phyloP scores from a whole-genome alignment of 306 rosid species.

The Psophocarpus tetragonolobus region DNA sequence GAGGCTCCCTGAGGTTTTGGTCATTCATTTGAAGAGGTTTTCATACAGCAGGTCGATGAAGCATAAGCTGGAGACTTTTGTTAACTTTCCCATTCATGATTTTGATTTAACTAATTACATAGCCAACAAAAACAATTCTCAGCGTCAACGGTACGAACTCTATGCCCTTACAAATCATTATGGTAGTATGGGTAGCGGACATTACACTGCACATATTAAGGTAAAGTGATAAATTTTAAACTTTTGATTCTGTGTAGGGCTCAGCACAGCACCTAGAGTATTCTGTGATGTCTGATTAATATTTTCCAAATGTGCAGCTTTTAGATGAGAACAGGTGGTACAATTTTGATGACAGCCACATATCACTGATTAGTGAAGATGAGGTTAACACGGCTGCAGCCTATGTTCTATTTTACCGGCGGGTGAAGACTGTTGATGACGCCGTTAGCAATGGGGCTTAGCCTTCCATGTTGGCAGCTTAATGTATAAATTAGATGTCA shows the following conservation, averaged over 20 bases:
- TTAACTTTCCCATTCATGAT: slow-evolving; percentile 92
- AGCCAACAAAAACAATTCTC: slow-evolving; percentile 82
- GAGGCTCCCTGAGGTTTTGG: slow-evolving; percentile 98
- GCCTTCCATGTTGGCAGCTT: slow-evolving; percentile 33
- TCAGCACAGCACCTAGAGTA: neutral
- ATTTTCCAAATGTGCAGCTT: slow-evolving; percentile 56
- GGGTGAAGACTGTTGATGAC: slow-evolving; percentile 66
- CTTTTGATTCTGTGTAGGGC: neutral
- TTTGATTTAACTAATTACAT: slow-evolving; percentile 86
- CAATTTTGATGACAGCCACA: slow-evolving; percentile 89
- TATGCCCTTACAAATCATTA: slow-evolving; percentile 94
- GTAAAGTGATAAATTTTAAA: slow-evolving; percentile 46
- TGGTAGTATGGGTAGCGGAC: slow-evolving; percentile 99
- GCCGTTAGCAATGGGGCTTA: slow-evolving; percentile 60
- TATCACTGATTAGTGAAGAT: slow-evolving; percentile 85
- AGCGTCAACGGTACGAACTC: slow-evolving; percentile 77
- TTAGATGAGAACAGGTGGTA: slow-evolving; percentile 93
- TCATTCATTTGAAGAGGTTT: slow-evolving; percentile 94
- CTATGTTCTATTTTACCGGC: slow-evolving; percentile 89
- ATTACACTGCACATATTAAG: slow-evolving; percentile 97
- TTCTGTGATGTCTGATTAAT: slow-evolving; percentile 19
- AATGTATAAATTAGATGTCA: slow-evolving; percentile 31
- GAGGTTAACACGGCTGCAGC: slow-evolving; percentile 93
- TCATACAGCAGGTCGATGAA: slow-evolving; percentile 99
- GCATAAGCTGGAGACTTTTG: slow-evolving; percentile 93